A percentile compares a stretch with the other conserved stretches of the same genome.
Conservation (phyloP, 176 grass and related monocot species). For the Oryza meridionalis region DNA sequence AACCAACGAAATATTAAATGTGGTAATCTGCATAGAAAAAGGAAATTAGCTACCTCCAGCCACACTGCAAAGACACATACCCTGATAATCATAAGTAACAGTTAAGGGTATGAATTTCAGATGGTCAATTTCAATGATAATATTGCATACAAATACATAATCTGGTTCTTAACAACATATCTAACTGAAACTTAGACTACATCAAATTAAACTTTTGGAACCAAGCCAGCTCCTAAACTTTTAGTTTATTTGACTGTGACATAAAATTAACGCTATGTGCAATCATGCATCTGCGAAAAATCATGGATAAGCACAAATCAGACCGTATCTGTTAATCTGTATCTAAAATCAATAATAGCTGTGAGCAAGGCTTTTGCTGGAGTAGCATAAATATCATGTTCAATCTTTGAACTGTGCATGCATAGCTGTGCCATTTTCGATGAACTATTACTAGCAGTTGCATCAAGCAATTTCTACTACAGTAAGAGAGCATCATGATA, state of each 20-base stretch:
- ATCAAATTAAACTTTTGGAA: slow-evolving; percentile 17
- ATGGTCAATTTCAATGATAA: neutral
- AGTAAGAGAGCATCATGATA: neutral
- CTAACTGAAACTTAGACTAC: slow-evolving; percentile 8
- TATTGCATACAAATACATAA: neutral
- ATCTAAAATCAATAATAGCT: neutral
- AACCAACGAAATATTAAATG: slow-evolving; percentile 83
- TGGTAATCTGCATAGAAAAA: slow-evolving; percentile 67
- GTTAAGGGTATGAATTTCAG: slow-evolving; percentile 7
- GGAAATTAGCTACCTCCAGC: slow-evolving; percentile 9
- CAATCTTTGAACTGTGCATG: neutral
- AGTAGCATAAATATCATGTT: neutral
- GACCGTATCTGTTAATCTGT: neutral
- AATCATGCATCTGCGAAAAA: neutral
- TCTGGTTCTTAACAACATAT: slow-evolving; percentile 9
- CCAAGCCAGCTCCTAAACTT: neutral
- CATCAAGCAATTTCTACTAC: slow-evolving; percentile 12
- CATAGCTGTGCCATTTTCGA: neutral
- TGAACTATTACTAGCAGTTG: neutral
- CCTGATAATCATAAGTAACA: neutral
- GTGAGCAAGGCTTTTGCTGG: slow-evolving; percentile 3
- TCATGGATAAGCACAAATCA: slow-evolving; percentile 17
- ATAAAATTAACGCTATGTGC: neutral
- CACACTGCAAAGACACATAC: neutral
- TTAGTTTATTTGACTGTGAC: neutral